Percentiles rank a stretch among this genome's conserved stretches.
phyloP scores from a whole-genome alignment of 2,329 filamentous ascomycete genomes.

The Alternaria sp. region DNA sequence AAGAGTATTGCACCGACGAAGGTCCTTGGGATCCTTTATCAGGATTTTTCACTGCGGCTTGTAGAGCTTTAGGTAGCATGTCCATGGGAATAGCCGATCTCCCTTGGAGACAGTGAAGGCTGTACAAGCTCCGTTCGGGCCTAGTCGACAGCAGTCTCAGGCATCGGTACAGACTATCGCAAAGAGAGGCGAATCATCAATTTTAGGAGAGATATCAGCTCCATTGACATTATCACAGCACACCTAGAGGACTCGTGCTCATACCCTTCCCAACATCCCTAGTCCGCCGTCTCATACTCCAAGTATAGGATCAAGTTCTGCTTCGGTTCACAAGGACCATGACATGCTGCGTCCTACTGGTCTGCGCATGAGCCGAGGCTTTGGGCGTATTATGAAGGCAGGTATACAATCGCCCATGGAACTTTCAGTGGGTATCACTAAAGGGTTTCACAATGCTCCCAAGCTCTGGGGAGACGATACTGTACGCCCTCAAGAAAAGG shows the following conservation, averaged over 20 bases:
- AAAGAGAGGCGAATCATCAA: slow-evolving; percentile 8
- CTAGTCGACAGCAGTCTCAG: slow-evolving; percentile 19
- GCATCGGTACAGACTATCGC: slow-evolving; percentile 7
- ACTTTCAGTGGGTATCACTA: slow-evolving; percentile 25
- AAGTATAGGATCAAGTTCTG: slow-evolving; percentile 6
- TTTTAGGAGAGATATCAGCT: not conserved
- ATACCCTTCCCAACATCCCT: not conserved
- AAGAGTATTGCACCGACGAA: slow-evolving; percentile 27
- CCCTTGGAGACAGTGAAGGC: slow-evolving; percentile 59
- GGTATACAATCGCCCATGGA: slow-evolving; percentile 26
- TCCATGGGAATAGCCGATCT: slow-evolving; percentile 79
- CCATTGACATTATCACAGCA: not conserved
- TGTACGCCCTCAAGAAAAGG: slow-evolving; percentile 28
- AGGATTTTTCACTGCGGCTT: slow-evolving; percentile 62
- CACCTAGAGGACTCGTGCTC: not conserved
- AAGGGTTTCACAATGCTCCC: slow-evolving; percentile 34
- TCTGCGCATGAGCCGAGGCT: slow-evolving; percentile 25
- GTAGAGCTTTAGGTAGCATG: slow-evolving; percentile 61
- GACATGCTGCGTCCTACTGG: slow-evolving; percentile 35
- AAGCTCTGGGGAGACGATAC: slow-evolving; percentile 38
- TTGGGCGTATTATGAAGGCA: slow-evolving; percentile 17
- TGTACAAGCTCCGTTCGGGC: slow-evolving; percentile 14
- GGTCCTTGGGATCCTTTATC: slow-evolving; percentile 31
- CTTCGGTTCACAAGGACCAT: slow-evolving; percentile 14
- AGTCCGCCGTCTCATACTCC: not conserved